Evolutionary conservation across 805 yeast species (phyloP), one percentile per base, ranked within the genome.

Genomic region (Candida taoyuanica): DNA sequence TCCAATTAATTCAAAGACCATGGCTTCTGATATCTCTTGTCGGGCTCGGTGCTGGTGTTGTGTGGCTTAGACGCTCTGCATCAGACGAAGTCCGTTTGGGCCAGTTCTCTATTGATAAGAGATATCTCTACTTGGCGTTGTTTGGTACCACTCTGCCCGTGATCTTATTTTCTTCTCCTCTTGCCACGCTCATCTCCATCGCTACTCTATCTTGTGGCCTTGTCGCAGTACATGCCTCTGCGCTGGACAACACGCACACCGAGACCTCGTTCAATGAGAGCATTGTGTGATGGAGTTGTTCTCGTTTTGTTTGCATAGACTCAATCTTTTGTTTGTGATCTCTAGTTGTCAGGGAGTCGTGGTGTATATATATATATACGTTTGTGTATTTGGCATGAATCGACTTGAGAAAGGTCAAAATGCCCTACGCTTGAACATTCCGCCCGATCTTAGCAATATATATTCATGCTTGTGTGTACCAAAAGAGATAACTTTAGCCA

Each of bases 191-290:
- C 21, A 29, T 42, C 30, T 44, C 31, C 26, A 35, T 38, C 21
- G 34, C 24, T 8, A 34, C 33, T 27, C 29, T 39, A 17, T 33
- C 48, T 11, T 44, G 43, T 11, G 42, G 37, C 0, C 31, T 52
- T 3, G 40, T 50, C 19, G 46, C 35, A 5, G 30, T 36, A 2
- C 53, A 50, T 29, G 42, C 47, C 8, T 37, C 48, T 7, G 33
- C 24, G 2, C 33, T 46, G 21, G 29, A 42, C 36, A 41, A 44
- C 28, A 43, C 32, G 14, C 44, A 42, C 26, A 29, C 46, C 3
- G 54, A 52, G 25, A 50, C 55, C 3, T 41, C 49, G 29, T 52
- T 52, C 39, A 52, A 50, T 24, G 56, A 52, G 24, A 34, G 44
- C 30, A 37, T 41, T 21, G 45, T 41, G 8, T 41, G 23, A 37